Evolutionary conservation across 345 rosid species (phyloP).

Genomic region (Balakata baccata): DNA sequence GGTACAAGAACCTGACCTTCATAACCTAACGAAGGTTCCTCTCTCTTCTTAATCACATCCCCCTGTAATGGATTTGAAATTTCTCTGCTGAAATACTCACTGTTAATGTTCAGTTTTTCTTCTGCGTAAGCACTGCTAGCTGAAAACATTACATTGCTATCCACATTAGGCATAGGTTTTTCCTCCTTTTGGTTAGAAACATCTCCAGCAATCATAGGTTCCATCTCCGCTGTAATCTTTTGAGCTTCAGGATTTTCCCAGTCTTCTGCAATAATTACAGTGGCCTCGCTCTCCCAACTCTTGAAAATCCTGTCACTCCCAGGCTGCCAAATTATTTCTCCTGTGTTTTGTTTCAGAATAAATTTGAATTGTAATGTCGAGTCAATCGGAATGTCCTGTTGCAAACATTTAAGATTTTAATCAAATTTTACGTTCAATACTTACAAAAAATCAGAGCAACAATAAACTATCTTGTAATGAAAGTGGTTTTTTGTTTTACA

Average conservation of each 20-base stretch:
- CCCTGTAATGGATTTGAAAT: neutral
- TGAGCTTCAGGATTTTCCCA: conserved; percentile 34
- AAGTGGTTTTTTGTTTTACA: neutral
- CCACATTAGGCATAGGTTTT: neutral
- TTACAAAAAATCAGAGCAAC: no score
- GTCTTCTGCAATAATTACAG: conserved; percentile 27
- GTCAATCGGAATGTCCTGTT: conserved; percentile 24
- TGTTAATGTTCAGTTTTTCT: conserved; percentile 7
- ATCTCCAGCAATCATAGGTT: conserved; percentile 5
- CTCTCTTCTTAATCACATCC: neutral
- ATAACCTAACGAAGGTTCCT: neutral
- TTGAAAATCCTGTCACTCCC: conserved; percentile 34
- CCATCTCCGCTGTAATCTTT: conserved; percentile 18
- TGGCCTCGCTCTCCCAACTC: conserved; percentile 27
- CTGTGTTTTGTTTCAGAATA: conserved; percentile 20
- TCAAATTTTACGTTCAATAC: no score
- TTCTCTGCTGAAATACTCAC: conserved; percentile 6
- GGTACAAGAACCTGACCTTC: conserved; percentile 21
- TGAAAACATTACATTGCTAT: neutral
- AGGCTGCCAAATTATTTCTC: conserved; percentile 35
- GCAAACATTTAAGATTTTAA: neutral
- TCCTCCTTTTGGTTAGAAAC: neutral
- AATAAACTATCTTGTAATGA: neutral
- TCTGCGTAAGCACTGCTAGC: conserved; percentile 5
- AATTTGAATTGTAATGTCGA: conserved; percentile 33